Conservation (phyloP, 2,329 filamentous ascomycete genomes). For the Diaporthe sp. region DNA sequence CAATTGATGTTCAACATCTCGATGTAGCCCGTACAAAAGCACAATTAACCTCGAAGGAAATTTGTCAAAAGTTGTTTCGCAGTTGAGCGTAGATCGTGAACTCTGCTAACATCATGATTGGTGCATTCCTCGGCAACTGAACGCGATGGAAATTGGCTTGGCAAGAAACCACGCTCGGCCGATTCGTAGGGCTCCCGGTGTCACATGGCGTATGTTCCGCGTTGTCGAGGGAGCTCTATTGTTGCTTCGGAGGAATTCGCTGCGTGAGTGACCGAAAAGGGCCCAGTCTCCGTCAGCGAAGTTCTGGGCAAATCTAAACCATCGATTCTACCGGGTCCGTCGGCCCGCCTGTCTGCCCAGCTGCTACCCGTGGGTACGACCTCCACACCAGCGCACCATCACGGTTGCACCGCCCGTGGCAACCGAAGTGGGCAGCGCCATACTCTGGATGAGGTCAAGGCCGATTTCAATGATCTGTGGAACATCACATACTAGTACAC, state of each 20-base stretch:
- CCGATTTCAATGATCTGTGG: neutral
- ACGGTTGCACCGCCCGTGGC: slow-evolving; percentile 2
- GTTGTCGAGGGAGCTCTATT: neutral
- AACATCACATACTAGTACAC: too few relatives aligned
- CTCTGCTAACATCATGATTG: too few relatives aligned
- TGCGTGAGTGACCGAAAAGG: neutral
- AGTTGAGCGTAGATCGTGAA: neutral
- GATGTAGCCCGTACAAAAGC: too few relatives aligned
- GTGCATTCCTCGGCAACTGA: neutral
- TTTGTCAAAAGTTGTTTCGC: neutral
- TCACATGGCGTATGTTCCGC: neutral
- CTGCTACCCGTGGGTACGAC: neutral
- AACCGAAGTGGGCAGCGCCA: slow-evolving; percentile 6
- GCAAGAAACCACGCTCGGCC: neutral
- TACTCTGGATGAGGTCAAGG: neutral
- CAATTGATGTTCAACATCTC: neutral
- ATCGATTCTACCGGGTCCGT: neutral
- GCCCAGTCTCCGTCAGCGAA: neutral
- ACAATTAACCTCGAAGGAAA: neutral
- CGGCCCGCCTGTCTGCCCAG: slow-evolving; percentile 1
- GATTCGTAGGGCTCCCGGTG: neutral
- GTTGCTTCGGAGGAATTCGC: slow-evolving; percentile 5
- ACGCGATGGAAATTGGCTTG: neutral
- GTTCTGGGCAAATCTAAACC: slow-evolving; percentile 20
- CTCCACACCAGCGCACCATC: neutral